Base-by-base conservation (phyloP, 2,329 filamentous ascomycete genomes). In the Thielaviopsis euricoi region DNA sequence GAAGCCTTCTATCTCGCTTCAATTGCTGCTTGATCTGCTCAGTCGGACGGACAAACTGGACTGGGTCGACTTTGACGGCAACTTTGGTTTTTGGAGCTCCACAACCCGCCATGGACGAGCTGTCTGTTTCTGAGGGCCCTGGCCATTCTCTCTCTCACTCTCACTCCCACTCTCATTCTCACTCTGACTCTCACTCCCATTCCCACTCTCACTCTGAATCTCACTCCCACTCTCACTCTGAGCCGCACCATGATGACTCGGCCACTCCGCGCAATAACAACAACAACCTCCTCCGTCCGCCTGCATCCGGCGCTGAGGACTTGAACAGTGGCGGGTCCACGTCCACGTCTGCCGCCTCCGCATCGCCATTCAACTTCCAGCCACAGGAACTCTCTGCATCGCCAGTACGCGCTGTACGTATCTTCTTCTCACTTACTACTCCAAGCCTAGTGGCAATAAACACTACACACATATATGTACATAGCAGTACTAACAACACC, bases 321-420 rank as follows among this genome's bases (percentile, higher is more conserved):
- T 15, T 40, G 29, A 10, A 61, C 52, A 57, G 52, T 19, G 61
- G 62, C 15, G 56, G 56, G 46, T 58, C 62, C 23, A 56, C 63
- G 46, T 58, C 62, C 23, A 56, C 63, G 26, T 64, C 62, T 23
- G 61, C 62, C 22, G 64, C 62, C 22, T 63, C 69, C 26, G 61
- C 67, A 17, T 87, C 83, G 63, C 91, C 91, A 0, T 97, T 98
- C 80, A 97, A 97, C 72, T 97, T 97, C 71, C 82, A 94, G 71
- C 87, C 91, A 1, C 84, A 87, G 67, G 78, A 83, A 52, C 85
- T 89, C 67, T 83, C 85, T 17, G 86, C 85, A 62, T 77, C 78
- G 19, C 86, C 87, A 2, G 79, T 89, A 59, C 91, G 89, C 74
- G 86, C 87, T 63, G 86, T 89, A 74, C 50, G 78, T 73, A 19